Conservation (phyloP, 805 yeast genomes). For the Wickerhamiella nectarea region DNA sequence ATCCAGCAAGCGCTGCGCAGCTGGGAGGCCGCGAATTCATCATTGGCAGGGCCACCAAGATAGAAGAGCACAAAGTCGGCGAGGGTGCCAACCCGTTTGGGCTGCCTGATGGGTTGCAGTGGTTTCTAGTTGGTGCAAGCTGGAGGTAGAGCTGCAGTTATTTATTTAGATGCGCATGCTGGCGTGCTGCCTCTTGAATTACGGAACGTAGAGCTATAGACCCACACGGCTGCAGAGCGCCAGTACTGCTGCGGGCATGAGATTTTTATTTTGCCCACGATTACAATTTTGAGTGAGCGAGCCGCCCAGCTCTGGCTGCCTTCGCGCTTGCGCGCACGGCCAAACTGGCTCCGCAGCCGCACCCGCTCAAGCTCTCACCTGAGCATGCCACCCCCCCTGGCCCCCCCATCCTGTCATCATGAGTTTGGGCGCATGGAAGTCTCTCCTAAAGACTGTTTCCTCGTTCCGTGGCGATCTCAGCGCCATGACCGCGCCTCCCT, state of each 20-base stretch:
- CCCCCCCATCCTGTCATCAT: constrained; percentile 1
- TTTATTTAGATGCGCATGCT: no score
- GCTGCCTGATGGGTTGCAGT: constrained; percentile 40
- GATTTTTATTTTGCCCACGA: no score
- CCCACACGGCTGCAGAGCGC: background rate
- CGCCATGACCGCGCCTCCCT: constrained; percentile 92
- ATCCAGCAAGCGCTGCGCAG: constrained; percentile 29
- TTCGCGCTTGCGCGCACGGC: no score
- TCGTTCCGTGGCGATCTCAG: constrained; percentile 89
- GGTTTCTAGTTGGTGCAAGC: constrained; percentile 16
- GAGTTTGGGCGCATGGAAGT: constrained; percentile 52
- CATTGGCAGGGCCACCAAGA: constrained; percentile 51
- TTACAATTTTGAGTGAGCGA: no score
- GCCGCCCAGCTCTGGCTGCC: no score
- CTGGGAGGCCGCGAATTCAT: constrained; percentile 58
- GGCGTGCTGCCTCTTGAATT: background rate
- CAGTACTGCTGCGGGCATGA: no score
- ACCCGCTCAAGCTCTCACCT: no score
- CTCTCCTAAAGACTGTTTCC: constrained; percentile 80
- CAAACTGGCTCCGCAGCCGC: no score
- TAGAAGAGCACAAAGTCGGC: constrained; percentile 35
- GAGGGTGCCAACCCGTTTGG: constrained; percentile 49
- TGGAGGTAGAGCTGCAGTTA: constrained; percentile 1
- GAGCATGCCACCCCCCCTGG: background rate
- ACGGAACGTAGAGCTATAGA: no score